Base-by-base conservation (phyloP, 257 asterid genomes). In the Ballota nigra region DNA sequence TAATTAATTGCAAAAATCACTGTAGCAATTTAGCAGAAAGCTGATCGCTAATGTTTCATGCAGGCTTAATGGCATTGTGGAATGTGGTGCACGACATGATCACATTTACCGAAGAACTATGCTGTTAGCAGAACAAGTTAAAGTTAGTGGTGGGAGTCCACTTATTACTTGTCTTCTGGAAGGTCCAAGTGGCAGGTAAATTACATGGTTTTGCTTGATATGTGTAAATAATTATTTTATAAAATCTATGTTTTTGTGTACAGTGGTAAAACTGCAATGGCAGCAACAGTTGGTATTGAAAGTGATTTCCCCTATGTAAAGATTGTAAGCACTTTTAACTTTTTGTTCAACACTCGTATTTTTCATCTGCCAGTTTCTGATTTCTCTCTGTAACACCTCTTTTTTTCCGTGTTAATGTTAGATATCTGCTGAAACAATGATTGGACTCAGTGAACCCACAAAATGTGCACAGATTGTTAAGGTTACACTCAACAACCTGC, bases 261-360 rank as follows among this genome's bases (percentile, higher is more conserved):
- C 96, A 95, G 99, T 86, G 99, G 99, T 66, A 95, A 92, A 85
- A 86, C 96, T 63, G 99, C 99, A 52, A 89, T 92, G 96, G 96
- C 98, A 58, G 95, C 99, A 66, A 88, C 97, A 26, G 71, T 92
- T 73, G 98, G 99, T 43, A 86, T 95, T 70, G 89, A 89, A 67
- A 95, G 98, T 66, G 96, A 89, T 69, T 95, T 86, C 79, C 99
- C 99, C 57, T 95, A 85, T 75, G 99, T 92, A 83, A 92, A 95
- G 87, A 89, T 95, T 73, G 99, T 95, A 82, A 88, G 99, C 81
- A 55, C 70, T 71, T 75, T 79, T 43, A 41, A 26, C 38, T n/a
- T 31, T 62, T 66, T 33, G 31, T 13, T 38, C 29, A 29, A 13
- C 71, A 20, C 36, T 8, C 19, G 20, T 22, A n/a, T 20, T 18